Evolutionary conservation across 1,284 basidiomycete genomes (phyloP).

Genomic region (Heterobasidion annosum): DNA sequence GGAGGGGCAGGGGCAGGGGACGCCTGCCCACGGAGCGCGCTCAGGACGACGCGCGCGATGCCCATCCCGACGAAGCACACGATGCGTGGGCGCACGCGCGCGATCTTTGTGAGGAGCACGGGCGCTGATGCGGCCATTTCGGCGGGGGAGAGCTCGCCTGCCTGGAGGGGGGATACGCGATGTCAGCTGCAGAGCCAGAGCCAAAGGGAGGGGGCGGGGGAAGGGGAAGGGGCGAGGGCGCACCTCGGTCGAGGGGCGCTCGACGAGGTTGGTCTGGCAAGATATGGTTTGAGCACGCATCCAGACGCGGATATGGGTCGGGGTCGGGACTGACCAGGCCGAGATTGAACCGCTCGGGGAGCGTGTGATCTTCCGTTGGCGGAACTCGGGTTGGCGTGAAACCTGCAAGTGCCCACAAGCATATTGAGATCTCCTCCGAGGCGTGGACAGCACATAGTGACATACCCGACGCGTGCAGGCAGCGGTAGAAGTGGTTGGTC

Average conservation of each 20-base stretch:
- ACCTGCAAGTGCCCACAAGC: constrained; percentile 22
- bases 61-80: constrained; percentile 69
- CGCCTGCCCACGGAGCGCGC: constrained; percentile 11
- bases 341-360: constrained; percentile 36
- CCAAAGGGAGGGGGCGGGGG: neutral
- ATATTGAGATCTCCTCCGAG: too few relatives aligned
- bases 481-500: constrained; percentile 40
- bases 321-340: constrained; percentile 35
- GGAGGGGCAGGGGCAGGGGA: neutral
- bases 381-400: constrained; percentile 36
- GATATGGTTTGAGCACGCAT: neutral
- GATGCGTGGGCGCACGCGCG: constrained; percentile 41
- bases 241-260: constrained; percentile 48
- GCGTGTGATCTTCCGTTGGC: constrained; percentile 34
- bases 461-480: constrained; percentile 25
- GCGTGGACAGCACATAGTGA: too few relatives aligned
- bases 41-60: constrained; percentile 51
- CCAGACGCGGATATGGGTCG: neutral
- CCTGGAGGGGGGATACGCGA: constrained; percentile 21
- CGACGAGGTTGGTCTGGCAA: constrained; percentile 54
- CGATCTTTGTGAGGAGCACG: constrained; percentile 46
- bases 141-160: constrained; percentile 45
- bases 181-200: neutral
- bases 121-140: constrained; percentile 46
- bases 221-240: constrained; percentile 1